Evolutionary conservation across 2,329 filamentous ascomycete genomes (phyloP), one percentile per base, ranked within the genome.

Genomic region (Paraphoma sp.): DNA sequence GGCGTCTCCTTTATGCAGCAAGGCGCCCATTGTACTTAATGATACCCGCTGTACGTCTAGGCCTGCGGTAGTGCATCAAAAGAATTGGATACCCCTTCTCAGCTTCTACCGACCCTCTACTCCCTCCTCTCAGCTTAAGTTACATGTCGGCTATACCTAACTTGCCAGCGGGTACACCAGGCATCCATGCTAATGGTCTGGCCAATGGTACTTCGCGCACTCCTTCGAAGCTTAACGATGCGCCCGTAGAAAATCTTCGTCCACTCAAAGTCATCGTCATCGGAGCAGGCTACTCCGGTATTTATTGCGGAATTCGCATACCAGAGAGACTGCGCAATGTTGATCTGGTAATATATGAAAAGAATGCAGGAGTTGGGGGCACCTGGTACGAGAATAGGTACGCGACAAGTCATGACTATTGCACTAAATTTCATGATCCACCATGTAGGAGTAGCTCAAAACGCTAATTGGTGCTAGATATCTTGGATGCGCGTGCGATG

Each of bases 181-280:
- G 54, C 4, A 48, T 58, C 11, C 44, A 58, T 17, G 33, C 51
- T 3, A 65, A 65, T 40, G 58, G 57, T 16, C 38, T 43, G 12
- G 52, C 56, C 12, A 59, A 64, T 41, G 62, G 56, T n/a, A 16
- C 12, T 8, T 17, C 58, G 8, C 59, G 55, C 3, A 9, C 50
- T 18, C 12, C 65, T n/a, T 73, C 70, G 54, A 61, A 68, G 9
- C 64, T 81, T 2, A 72, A 74, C 47, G 75, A 80, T 50, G 56
- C 59, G 2, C 74, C 77, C 0, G 67, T 81, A n/a, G 79, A 81
- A 50, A 80, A 80, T 51, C 68, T 75, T 40, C 70, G 79, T 6
- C 76, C 70, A 4, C 65, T 81, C 23, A 79, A 72, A 47, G 77
- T 81, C 41, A 78, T 81, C 49, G 76, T 80, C 4, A 79, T 81